Conservation (phyloP, 2,329 filamentous ascomycete species). For the Fulvia fulva region DNA sequence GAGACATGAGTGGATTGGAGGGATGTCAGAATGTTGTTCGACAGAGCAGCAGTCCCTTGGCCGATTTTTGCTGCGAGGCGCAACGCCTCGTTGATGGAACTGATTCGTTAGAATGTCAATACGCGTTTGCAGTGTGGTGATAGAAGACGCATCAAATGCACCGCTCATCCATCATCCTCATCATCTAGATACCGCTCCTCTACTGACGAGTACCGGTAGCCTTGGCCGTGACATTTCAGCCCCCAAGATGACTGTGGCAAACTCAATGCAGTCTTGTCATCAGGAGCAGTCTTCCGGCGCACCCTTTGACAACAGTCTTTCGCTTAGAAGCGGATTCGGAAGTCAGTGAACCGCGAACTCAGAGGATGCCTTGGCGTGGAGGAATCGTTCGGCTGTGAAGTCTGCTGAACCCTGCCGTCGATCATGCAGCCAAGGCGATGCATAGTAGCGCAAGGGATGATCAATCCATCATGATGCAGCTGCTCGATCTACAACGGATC, state of each 20-base stretch:
- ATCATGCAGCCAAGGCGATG: background rate
- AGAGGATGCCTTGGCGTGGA: background rate
- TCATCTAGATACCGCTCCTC: background rate
- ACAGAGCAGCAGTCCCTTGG: background rate
- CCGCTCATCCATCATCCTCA: background rate
- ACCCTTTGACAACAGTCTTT: background rate
- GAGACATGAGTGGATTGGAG: background rate
- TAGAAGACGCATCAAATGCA: background rate
- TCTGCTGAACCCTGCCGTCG: background rate
- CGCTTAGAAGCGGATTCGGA: background rate
- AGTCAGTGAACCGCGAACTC: background rate
- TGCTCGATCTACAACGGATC: background rate
- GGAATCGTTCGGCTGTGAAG: background rate
- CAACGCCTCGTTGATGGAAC: background rate
- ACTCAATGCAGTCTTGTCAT: background rate
- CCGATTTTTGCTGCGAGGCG: background rate
- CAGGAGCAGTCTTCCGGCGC: background rate
- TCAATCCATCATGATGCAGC: background rate
- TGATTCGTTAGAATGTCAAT: background rate
- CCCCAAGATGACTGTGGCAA: background rate
- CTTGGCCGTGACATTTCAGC: background rate
- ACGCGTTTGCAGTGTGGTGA: background rate
- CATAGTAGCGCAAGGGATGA: background rate
- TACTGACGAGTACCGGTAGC: background rate
- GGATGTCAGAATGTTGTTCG: background rate